These are phyloP conservation scores for Stagonosporopsis rhizophila DNA, from an alignment of 2,329 filamentous ascomycete species.

Conservation along the genomic window DNA sequence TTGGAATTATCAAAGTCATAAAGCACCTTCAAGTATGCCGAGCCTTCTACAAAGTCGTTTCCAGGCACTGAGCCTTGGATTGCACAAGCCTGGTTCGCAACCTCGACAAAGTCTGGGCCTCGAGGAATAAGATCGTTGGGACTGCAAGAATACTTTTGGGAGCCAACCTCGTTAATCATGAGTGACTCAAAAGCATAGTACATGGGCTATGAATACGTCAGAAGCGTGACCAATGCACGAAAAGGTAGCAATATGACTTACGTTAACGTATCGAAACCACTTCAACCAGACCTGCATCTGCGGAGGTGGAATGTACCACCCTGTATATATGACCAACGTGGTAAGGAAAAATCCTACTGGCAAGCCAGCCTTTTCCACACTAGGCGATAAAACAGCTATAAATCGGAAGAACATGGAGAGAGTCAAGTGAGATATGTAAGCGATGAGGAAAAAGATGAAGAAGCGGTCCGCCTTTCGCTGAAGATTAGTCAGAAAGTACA, in stretches of 20 bases:
- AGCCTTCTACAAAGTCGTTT: slow-evolving; percentile 59
- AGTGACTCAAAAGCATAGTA: slow-evolving; percentile 76
- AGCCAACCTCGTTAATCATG: slow-evolving; percentile 73
- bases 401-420: slow-evolving; percentile 86
- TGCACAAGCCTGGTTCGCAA: slow-evolving; percentile 58
- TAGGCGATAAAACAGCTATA: slow-evolving; percentile 72
- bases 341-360: slow-evolving; percentile 61
- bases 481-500: slow-evolving; percentile 86
- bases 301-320: slow-evolving; percentile 62
- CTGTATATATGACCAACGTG: slow-evolving; percentile 68
- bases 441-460: slow-evolving; percentile 81
- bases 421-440: slow-evolving; percentile 70
- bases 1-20: slow-evolving; percentile 42
- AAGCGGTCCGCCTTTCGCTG: slow-evolving; percentile 74
- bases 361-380: slow-evolving; percentile 64
- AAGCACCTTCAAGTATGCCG: slow-evolving; percentile 64
- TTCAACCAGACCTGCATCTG: slow-evolving; percentile 62
- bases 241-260: slow-evolving; percentile 66
- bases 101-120: slow-evolving; percentile 24
- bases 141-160: slow-evolving; percentile 29
- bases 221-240: neutral
- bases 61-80: slow-evolving; percentile 64
- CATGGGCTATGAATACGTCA: slow-evolving; percentile 69
- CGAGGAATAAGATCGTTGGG: slow-evolving; percentile 26
- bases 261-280: slow-evolving; percentile 60